These are phyloP conservation scores for Penicillium digitatum DNA, from an alignment of 2,329 filamentous ascomycete species.

Conservation along the genomic window DNA sequence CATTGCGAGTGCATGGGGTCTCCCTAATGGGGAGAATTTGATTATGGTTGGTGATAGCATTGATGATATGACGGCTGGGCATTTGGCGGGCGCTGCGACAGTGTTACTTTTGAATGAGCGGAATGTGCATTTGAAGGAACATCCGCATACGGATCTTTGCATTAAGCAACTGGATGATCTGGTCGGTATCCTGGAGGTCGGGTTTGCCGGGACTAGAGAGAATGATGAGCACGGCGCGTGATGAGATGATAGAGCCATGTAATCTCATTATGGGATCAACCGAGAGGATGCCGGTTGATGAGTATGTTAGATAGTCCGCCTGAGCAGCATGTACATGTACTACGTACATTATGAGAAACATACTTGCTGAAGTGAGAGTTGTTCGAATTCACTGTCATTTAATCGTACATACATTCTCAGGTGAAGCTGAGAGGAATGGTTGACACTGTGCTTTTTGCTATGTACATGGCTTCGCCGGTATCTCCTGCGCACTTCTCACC, in stretches of 20 bases:
- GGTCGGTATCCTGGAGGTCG: slow-evolving; percentile 67
- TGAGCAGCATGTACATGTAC: neutral
- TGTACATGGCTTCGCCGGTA: neutral
- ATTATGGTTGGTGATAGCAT: slow-evolving; percentile 66
- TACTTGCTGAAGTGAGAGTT: neutral
- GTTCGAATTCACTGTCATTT: neutral
- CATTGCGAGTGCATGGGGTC: slow-evolving; percentile 73
- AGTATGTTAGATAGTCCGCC: neutral
- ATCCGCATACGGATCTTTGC: slow-evolving; percentile 72
- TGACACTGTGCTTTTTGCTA: neutral
- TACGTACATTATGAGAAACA: neutral
- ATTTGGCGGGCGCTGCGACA: slow-evolving; percentile 78
- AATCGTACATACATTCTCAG: neutral
- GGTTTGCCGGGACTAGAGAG: slow-evolving; percentile 56
- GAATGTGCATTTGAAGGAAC: slow-evolving; percentile 65
- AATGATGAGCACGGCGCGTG: slow-evolving; percentile 16
- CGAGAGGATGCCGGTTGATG: neutral
- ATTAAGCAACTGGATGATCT: slow-evolving; percentile 71
- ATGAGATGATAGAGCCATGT: neutral
- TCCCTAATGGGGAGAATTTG: slow-evolving; percentile 47
- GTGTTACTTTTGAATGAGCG: slow-evolving; percentile 82
- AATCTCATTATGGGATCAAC: neutral
- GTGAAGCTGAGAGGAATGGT: neutral
- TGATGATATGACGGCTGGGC: slow-evolving; percentile 89
- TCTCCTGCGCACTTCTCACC: neutral